Conservation (phyloP, 2,329 filamentous ascomycete species). For the Massarina eburnea region DNA sequence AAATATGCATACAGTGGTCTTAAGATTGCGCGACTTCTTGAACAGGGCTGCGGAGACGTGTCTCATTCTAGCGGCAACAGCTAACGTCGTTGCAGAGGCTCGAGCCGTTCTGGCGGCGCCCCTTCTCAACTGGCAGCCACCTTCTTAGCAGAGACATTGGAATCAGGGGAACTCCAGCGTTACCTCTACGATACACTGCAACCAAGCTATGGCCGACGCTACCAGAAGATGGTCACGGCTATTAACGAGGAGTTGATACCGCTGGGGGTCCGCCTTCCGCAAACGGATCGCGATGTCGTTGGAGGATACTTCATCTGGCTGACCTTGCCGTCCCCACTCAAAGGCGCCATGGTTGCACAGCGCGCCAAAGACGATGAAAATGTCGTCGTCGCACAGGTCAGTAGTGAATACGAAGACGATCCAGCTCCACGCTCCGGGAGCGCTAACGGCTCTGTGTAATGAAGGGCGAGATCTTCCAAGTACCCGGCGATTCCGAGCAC, state of each 20-base stretch:
- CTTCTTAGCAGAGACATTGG: conserved; percentile 58
- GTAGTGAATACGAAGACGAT: conserved; percentile 10
- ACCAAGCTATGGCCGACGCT: conserved; percentile 58
- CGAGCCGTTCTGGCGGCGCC: conserved; percentile 60
- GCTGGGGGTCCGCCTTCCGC: conserved; percentile 58
- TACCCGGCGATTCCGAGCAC: conserved; percentile 49
- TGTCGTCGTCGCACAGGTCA: conserved; percentile 62
- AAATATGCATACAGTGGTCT: neutral
- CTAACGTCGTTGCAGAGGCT: conserved; percentile 50
- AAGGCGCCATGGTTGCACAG: conserved; percentile 58
- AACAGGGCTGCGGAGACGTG: conserved; percentile 6
- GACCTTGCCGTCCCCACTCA: conserved; percentile 58
- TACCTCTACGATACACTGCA: conserved; percentile 58
- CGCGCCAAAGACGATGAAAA: conserved; percentile 64
- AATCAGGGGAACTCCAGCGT: conserved; percentile 53
- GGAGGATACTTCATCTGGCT: conserved; percentile 91
- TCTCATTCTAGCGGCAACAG: conserved; percentile 11
- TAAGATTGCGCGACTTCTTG: no score
- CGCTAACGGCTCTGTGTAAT: conserved; percentile 31
- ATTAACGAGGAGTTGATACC: conserved; percentile 63
- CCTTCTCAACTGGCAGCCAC: conserved; percentile 62
- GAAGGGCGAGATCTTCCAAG: conserved; percentile 68
- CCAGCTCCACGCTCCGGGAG: conserved; percentile 5
- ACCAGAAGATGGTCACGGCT: conserved; percentile 58
- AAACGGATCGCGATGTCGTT: conserved; percentile 54